Conservation (phyloP, 2,329 filamentous ascomycete species). For the Trichoderma afroharzianum region DNA sequence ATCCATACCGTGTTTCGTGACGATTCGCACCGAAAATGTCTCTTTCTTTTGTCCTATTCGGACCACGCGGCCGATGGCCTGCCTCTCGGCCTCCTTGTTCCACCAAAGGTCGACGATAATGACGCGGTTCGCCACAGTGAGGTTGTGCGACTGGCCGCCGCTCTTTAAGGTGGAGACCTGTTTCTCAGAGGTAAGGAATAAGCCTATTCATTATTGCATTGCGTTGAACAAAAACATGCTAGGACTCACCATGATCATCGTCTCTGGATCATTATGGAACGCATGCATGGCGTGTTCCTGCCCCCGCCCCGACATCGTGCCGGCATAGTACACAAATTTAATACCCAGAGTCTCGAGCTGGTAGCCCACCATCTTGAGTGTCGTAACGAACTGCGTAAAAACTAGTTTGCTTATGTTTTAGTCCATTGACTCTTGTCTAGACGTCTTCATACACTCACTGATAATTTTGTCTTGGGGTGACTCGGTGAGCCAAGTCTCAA, state of each 20-base stretch:
- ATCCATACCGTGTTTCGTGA: neutral
- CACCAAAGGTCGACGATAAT: conserved; percentile 58
- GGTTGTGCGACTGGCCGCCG: conserved; percentile 39
- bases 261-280: neutral
- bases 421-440: neutral
- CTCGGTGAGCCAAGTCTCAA: conserved; percentile 31
- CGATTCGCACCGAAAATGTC: neutral
- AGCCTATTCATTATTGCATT: neutral
- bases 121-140: conserved; percentile 46
- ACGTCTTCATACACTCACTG: conserved; percentile 26
- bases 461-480: conserved; percentile 39
- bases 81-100: conserved; percentile 59
- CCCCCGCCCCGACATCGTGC: neutral
- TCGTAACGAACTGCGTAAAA: neutral
- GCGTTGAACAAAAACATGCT: fast-evolving
- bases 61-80: conserved; percentile 58
- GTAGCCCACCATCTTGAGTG: neutral
- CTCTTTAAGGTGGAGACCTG: conserved; percentile 28
- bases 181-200: neutral
- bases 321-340: neutral
- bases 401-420: neutral
- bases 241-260: neutral
- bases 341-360: neutral
- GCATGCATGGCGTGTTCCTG: neutral
- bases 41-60: conserved; percentile 48